Percentiles rank a stretch among this genome's conserved stretches.
phyloP scores from a whole-genome alignment of 2,329 filamentous ascomycete species.

The Myriosclerotinia curreyana region DNA sequence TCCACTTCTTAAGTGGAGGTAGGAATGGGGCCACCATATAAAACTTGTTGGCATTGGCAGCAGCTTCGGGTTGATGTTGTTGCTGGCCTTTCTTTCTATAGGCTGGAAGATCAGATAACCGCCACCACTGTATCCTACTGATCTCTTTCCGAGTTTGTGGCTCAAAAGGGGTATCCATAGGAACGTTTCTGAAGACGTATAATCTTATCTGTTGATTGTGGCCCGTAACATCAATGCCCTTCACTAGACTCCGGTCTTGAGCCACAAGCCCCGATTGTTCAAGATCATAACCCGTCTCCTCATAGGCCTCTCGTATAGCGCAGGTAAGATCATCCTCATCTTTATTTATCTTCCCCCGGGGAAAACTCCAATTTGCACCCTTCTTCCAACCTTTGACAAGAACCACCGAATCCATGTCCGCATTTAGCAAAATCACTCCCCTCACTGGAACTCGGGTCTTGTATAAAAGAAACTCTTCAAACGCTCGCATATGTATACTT shows the following conservation, averaged over 20 bases:
- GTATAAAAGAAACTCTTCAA: slow-evolving; percentile 89
- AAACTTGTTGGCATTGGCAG: slow-evolving; percentile 73
- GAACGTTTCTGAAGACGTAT: slow-evolving; percentile 86
- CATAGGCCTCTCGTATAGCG: slow-evolving; percentile 89
- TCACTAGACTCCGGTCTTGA: slow-evolving; percentile 62
- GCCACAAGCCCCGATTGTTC: slow-evolving; percentile 71
- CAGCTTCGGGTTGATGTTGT: slow-evolving; percentile 54
- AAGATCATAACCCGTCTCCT: slow-evolving; percentile 91
- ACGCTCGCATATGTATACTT: slow-evolving; percentile 76
- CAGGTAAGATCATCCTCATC: slow-evolving; percentile 93
- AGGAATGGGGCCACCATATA: slow-evolving; percentile 98
- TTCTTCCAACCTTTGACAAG: slow-evolving; percentile 99
- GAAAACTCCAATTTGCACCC: slow-evolving; percentile 93
- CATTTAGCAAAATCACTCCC: slow-evolving; percentile 88
- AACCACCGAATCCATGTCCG: slow-evolving; percentile 89
- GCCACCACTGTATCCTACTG: slow-evolving; percentile 95
- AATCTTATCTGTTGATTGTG: slow-evolving; percentile 88
- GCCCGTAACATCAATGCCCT: slow-evolving; percentile 86
- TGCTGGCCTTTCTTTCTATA: slow-evolving; percentile 62
- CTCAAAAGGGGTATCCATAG: slow-evolving; percentile 82
- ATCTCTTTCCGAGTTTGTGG: slow-evolving; percentile 95
- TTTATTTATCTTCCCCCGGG: slow-evolving; percentile 96
- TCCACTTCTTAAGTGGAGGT: slow-evolving; percentile 82
- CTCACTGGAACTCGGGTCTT: slow-evolving; percentile 92
- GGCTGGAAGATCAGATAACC: slow-evolving; percentile 80